A percentile compares a stretch with the other conserved stretches of the same genome.
These are phyloP conservation scores for Brassica cretica DNA, from an alignment of 345 rosid species.

Conservation along the genomic window DNA sequence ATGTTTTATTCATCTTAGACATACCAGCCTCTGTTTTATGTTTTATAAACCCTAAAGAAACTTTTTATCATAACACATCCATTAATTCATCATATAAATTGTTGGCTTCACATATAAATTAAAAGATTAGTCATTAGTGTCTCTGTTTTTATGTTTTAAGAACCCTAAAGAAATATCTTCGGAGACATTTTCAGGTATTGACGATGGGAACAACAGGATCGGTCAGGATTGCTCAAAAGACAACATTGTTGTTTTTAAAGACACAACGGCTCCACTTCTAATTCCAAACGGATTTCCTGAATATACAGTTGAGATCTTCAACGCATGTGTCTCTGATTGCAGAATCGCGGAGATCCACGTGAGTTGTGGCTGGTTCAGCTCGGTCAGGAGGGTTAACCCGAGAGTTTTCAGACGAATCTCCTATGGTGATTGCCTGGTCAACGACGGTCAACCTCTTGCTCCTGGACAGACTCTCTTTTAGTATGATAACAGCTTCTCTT, in stretches of 20 bases:
- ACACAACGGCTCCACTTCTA: slow-evolving; percentile 52
- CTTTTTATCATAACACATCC: background rate
- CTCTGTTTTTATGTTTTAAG: background rate
- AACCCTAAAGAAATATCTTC: background rate
- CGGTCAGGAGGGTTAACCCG: slow-evolving; percentile 58
- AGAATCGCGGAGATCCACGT: slow-evolving; percentile 66
- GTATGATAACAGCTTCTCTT: slow-evolving; percentile 60
- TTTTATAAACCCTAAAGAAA: background rate
- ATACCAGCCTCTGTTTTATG: background rate
- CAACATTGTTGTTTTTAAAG: slow-evolving; percentile 59
- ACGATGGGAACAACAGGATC: slow-evolving; percentile 41
- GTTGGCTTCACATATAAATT: background rate
- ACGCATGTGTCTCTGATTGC: slow-evolving; percentile 54
- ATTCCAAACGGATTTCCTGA: slow-evolving; percentile 59
- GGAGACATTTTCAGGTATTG: slow-evolving; percentile 27
- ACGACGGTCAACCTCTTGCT: slow-evolving; percentile 56
- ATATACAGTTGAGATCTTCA: slow-evolving; percentile 56
- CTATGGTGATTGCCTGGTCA: slow-evolving; percentile 65
- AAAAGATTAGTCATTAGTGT: background rate
- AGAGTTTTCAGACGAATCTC: slow-evolving; percentile 49
- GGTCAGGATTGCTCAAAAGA: slow-evolving; percentile 59
- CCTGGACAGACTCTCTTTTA: slow-evolving; percentile 62
- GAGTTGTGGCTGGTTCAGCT: slow-evolving; percentile 72
- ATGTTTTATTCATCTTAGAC: background rate
- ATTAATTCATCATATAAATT: background rate